These are phyloP conservation scores for Macrolepiota fuliginosa DNA, from an alignment of 768 basidiomycete genomes.

Conservation along the genomic window DNA sequence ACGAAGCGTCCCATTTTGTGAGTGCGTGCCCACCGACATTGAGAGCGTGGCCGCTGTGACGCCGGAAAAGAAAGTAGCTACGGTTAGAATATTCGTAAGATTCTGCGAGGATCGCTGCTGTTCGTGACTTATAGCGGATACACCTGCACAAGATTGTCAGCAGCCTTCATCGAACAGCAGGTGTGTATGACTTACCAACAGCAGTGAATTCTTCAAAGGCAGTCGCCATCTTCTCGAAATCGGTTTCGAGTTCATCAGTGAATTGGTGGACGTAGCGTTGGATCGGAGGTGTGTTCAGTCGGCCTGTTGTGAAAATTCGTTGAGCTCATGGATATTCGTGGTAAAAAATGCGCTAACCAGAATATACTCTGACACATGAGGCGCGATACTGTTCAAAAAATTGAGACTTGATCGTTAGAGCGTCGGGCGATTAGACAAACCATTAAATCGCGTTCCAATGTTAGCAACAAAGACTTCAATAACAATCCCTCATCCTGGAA, in stretches of 20 bases:
- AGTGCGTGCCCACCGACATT: constrained; percentile 9
- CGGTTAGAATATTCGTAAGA: constrained; percentile 16
- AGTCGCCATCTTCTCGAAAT: background rate
- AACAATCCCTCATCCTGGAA: background rate
- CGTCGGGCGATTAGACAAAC: background rate
- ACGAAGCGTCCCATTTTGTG: background rate
- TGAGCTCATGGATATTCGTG: background rate
- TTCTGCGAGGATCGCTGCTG: constrained; percentile 5
- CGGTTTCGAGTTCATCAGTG: background rate
- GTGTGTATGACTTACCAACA: background rate
- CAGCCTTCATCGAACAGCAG: background rate
- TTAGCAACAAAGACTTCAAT: background rate
- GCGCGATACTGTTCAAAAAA: background rate
- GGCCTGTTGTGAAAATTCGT: background rate
- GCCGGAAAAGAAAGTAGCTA: constrained; percentile 28
- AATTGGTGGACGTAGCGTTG: constrained; percentile 9
- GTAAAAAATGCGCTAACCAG: background rate
- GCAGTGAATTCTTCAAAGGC: constrained; percentile 1
- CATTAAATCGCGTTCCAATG: background rate
- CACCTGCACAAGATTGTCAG: background rate
- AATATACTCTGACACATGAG: constrained; percentile 3
- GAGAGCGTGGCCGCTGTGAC: constrained; percentile 25
- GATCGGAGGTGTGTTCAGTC: constrained; percentile 6
- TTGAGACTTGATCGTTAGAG: background rate
- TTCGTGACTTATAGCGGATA: constrained; percentile 2